Conservation (phyloP, 73 alveolate genomes). For the Stentor roeselii region DNA sequence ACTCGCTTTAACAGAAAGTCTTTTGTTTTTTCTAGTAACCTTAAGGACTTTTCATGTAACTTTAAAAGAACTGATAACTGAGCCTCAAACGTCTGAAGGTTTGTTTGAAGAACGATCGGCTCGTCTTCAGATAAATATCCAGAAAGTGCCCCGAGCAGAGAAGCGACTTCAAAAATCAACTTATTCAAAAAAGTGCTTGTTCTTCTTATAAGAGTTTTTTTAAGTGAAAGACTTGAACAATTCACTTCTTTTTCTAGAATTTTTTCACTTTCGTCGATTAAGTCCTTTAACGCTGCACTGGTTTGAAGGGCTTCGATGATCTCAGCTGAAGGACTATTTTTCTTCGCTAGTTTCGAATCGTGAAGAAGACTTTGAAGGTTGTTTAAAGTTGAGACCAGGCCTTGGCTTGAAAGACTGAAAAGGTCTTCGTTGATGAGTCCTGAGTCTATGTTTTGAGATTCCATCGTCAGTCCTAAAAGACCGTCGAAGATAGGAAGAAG, state of each 20-base stretch:
- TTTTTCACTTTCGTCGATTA: not conserved
- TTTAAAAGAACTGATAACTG: not conserved
- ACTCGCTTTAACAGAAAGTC: not conserved
- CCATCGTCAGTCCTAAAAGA: not conserved
- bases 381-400: not conserved
- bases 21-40: not conserved
- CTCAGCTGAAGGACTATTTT: not conserved
- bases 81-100: not conserved
- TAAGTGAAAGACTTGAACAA: not conserved
- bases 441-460: not conserved
- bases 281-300: not conserved
- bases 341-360: not conserved
- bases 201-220: not conserved
- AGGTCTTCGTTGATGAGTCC: not conserved
- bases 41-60: not conserved
- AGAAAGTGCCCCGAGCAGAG: not conserved
- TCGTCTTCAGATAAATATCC: not conserved
- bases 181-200: not conserved
- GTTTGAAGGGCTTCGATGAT: not conserved
- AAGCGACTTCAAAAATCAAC: not conserved
- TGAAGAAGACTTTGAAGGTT: not conserved
- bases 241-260: slow-evolving; percentile 9
- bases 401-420: not conserved
- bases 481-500: not conserved
- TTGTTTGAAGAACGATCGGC: not conserved